These are phyloP conservation scores for Anisodus tanguticus DNA, from an alignment of 257 asterid genomes.

Conservation along the genomic window DNA sequence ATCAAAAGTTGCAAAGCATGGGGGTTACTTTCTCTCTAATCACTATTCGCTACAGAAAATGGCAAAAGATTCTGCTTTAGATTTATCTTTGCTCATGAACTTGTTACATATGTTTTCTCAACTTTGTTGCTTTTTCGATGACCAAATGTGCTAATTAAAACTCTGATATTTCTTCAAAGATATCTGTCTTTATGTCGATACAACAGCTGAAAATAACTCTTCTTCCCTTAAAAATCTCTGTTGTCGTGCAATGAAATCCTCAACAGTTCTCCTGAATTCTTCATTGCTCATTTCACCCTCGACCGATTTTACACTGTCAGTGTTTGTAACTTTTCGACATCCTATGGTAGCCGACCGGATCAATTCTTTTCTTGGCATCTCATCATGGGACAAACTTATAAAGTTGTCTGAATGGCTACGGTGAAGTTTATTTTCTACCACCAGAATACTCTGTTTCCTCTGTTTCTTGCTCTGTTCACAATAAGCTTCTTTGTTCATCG, in stretches of 20 bases:
- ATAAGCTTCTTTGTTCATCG: neutral
- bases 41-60: too few species aligned
- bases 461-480: neutral
- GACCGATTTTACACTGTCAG: slow-evolving; percentile 17
- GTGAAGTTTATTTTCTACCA: slow-evolving; percentile 33
- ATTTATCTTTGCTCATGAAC: neutral
- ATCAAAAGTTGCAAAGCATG: too few species aligned
- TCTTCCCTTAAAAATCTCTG: slow-evolving; percentile 76
- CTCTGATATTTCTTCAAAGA: neutral
- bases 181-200: neutral
- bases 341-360: slow-evolving; percentile 59
- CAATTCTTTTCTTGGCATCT: slow-evolving; percentile 39
- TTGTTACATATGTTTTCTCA: neutral
- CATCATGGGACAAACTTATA: slow-evolving; percentile 33
- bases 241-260: slow-evolving; percentile 80
- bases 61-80: too few species aligned
- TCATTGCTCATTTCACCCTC: slow-evolving; percentile 75
- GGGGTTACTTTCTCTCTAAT: too few species aligned
- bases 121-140: neutral
- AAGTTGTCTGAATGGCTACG: slow-evolving; percentile 56
- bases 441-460: slow-evolving; percentile 25
- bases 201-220: slow-evolving; percentile 39
- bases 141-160: neutral
- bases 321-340: slow-evolving; percentile 34
- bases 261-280: slow-evolving; percentile 75